phyloP scores from a whole-genome alignment of 2,329 filamentous ascomycete species.

The Colletotrichum sp. region DNA sequence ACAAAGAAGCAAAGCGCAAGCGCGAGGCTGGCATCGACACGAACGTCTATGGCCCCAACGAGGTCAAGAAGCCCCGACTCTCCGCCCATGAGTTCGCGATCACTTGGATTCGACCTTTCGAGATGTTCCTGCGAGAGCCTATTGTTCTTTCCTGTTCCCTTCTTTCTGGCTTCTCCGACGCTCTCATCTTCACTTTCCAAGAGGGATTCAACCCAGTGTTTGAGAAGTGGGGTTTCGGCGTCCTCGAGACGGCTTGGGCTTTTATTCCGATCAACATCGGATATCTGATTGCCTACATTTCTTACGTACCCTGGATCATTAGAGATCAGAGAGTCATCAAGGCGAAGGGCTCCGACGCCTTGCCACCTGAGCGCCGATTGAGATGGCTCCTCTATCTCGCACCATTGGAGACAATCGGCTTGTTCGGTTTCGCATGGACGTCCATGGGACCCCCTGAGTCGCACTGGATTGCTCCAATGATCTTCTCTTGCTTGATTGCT shows the following conservation, averaged over 20 bases:
- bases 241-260: slow-evolving; percentile 25
- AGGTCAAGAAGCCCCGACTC: slow-evolving; percentile 45
- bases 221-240: slow-evolving; percentile 61
- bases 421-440: slow-evolving; percentile 68
- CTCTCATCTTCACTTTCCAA: slow-evolving; percentile 71
- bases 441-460: slow-evolving; percentile 54
- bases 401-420: slow-evolving; percentile 62
- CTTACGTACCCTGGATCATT: slow-evolving; percentile 60
- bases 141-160: slow-evolving; percentile 67
- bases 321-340: slow-evolving; percentile 33
- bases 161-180: slow-evolving; percentile 67
- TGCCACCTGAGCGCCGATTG: slow-evolving; percentile 58
- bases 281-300: slow-evolving; percentile 63
- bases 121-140: slow-evolving; percentile 68
- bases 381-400: slow-evolving; percentile 66
- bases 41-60: slow-evolving; percentile 50
- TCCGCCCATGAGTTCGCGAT: slow-evolving; percentile 45
- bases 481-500: slow-evolving; percentile 64
- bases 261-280: slow-evolving; percentile 39
- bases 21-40: slow-evolving; percentile 49
- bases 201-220: slow-evolving; percentile 67
- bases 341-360: slow-evolving; percentile 47
- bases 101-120: slow-evolving; percentile 66
- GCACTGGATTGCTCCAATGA: slow-evolving; percentile 67
- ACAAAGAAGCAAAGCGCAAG: slow-evolving; percentile 60